Evolutionary conservation across 306 rosid species (phyloP).

Genomic region (Cicer cuneatum): DNA sequence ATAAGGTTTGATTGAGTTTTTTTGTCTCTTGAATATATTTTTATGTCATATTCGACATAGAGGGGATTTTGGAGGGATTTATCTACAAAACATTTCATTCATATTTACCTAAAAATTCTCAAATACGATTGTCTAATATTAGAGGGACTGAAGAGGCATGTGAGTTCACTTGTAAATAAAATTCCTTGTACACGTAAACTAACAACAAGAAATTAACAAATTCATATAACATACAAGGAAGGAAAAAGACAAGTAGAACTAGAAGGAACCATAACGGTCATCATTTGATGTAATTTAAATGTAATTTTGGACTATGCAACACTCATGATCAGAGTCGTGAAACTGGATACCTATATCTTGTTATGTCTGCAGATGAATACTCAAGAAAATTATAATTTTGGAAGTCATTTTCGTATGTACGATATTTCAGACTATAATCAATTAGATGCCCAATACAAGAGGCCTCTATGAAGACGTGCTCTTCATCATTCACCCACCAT

Average conservation of each 20-base stretch:
- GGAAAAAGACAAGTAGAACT: not conserved
- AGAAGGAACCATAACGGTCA: not conserved
- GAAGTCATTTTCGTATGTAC: constrained; percentile 49
- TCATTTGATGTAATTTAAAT: not conserved
- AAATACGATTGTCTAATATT: not conserved
- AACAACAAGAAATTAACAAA: not conserved
- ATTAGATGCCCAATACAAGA: constrained; percentile 42
- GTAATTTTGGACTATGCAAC: not conserved
- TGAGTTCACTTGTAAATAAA: not conserved
- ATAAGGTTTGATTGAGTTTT: too few species aligned
- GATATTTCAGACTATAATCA: constrained; percentile 48
- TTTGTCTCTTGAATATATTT: too few species aligned
- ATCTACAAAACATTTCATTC: too few species aligned
- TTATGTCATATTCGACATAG: too few species aligned
- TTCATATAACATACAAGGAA: not conserved
- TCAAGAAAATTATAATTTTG: constrained; percentile 42
- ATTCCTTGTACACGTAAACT: not conserved
- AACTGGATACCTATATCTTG: constrained; percentile 26
- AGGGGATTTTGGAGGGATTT: too few species aligned
- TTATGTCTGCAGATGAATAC: constrained; percentile 46
- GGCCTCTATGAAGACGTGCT: constrained; percentile 41
- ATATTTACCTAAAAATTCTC: not conserved
- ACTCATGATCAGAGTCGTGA: constrained; percentile 2
- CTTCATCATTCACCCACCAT: constrained; percentile 45
- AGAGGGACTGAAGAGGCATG: not conserved